Evolutionary conservation across 2,329 filamentous ascomycete genomes (phyloP).

Genomic region (Fonsecaea monophora): DNA sequence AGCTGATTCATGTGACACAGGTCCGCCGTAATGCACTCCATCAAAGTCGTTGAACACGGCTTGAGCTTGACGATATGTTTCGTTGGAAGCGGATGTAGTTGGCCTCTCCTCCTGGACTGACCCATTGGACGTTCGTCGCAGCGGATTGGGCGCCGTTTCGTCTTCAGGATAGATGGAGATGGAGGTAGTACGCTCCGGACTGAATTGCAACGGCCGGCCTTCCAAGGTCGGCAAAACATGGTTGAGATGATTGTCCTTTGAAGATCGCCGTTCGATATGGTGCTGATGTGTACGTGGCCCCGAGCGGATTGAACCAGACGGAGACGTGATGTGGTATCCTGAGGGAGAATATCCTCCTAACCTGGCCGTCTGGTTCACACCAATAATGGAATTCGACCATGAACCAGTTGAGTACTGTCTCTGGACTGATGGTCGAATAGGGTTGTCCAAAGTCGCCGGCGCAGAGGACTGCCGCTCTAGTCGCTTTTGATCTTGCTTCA

Average conservation of each 20-base stretch:
- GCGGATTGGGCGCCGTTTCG: slow-evolving; percentile 13
- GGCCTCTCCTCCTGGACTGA: slow-evolving; percentile 43
- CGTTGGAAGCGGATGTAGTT: slow-evolving; percentile 51
- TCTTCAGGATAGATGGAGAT: slow-evolving; percentile 33
- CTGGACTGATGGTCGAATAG: slow-evolving; percentile 28
- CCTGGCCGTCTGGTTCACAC: slow-evolving; percentile 46
- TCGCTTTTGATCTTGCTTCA: slow-evolving; percentile 52
- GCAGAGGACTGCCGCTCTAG: slow-evolving; percentile 48
- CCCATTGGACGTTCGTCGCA: slow-evolving; percentile 20
- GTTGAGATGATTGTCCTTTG: slow-evolving; percentile 48
- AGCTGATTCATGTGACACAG: slow-evolving; percentile 37
- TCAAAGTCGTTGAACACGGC: slow-evolving; percentile 57
- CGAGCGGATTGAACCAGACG: slow-evolving; percentile 52
- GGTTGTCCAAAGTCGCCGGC: slow-evolving; percentile 35
- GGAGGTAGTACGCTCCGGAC: slow-evolving; percentile 30
- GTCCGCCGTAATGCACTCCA: slow-evolving; percentile 54
- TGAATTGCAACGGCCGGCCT: slow-evolving; percentile 40
- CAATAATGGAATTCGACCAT: slow-evolving; percentile 51
- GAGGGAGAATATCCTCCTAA: slow-evolving; percentile 51
- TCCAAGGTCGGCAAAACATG: slow-evolving; percentile 49
- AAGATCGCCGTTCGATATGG: slow-evolving; percentile 47
- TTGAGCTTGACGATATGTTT: slow-evolving; percentile 54
- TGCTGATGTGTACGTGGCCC: slow-evolving; percentile 41
- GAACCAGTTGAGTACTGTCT: slow-evolving; percentile 49
- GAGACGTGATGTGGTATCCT: slow-evolving; percentile 47